Evolutionary conservation across 306 rosid genomes (phyloP), one percentile per base, ranked within the genome.

Genomic region (Trifolium dubium): DNA sequence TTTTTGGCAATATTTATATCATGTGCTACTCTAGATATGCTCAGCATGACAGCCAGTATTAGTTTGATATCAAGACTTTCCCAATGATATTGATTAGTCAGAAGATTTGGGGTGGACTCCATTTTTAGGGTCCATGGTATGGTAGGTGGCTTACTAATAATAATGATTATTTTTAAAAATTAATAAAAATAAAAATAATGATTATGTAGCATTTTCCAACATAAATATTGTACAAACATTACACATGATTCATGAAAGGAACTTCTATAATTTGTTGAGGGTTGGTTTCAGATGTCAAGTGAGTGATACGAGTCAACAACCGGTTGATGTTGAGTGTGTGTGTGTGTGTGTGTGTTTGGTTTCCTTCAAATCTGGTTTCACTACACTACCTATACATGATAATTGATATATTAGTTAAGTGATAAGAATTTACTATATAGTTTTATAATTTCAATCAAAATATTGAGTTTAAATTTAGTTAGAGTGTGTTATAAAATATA

Each of bases 171-270:
- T n/a, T 49, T 14, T 3, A 3, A 43, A 40, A 43, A 10, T 44
- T 12, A 44, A 44, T 41, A 3, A 49, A n/a, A 44, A 44, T 41
- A 3, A 49, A n/a, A n/a, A 49, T 49, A 49, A 15, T 15, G 2
- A 49, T 5, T 5, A n/a, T 23, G 8, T 55, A 55, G 32, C 62
- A 23, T 55, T 19, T 55, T 55, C 62, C 34, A 19, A 23, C n/a
- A 23, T 55, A 56, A 56, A 56, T 56, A 4, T 56, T 56, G 63
- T 56, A 3, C 3, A 56, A 56, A 56, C 63, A 56, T 56, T 23
- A 28, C 63, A 56, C 63, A 56, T 56, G 63, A 56, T 56, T 19
- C 3, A 56, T 56, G 35, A 56, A 56, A 56, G 63, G 4, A 23
- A 56, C 8, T 23, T 55, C 1, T 23, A 0, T 9, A 3, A 55